These are phyloP conservation scores for Aphanomyces stellatus DNA, from an alignment of 352 stramenopile genomes.

Conservation along the genomic window DNA sequence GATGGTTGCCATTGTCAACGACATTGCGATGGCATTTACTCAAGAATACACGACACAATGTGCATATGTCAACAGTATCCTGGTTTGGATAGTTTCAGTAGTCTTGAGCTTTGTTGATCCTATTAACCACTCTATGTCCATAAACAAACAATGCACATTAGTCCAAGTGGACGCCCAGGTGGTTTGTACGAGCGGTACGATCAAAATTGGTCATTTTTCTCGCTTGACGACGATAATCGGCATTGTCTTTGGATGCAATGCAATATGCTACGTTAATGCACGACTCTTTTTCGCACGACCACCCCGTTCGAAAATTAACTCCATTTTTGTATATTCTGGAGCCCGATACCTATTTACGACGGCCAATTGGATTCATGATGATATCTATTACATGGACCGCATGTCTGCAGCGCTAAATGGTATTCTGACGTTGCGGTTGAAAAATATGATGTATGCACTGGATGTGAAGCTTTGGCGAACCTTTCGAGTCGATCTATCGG, in stretches of 20 bases:
- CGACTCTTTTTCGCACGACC: neutral
- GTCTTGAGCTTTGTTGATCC: neutral
- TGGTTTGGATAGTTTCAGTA: neutral
- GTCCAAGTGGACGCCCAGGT: neutral
- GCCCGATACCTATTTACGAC: too few relatives aligned
- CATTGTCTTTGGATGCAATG: neutral
- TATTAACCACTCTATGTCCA: neutral
- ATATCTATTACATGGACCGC: too few relatives aligned
- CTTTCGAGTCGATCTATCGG: too few relatives aligned
- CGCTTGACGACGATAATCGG: neutral
- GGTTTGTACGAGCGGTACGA: neutral
- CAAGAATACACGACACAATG: conserved; percentile 6
- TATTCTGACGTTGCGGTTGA: too few relatives aligned
- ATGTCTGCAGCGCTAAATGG: too few relatives aligned
- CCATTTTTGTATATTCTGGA: neutral
- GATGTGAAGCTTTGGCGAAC: too few relatives aligned
- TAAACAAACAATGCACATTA: neutral
- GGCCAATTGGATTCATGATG: too few relatives aligned
- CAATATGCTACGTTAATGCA: neutral
- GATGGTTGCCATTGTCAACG: conserved; percentile 5
- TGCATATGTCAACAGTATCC: neutral
- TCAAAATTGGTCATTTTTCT: neutral
- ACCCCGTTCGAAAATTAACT: neutral
- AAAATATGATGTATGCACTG: too few relatives aligned
- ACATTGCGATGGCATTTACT: neutral